Conservation (phyloP, 2,329 filamentous ascomycete genomes). For the Penicillium paneum region DNA sequence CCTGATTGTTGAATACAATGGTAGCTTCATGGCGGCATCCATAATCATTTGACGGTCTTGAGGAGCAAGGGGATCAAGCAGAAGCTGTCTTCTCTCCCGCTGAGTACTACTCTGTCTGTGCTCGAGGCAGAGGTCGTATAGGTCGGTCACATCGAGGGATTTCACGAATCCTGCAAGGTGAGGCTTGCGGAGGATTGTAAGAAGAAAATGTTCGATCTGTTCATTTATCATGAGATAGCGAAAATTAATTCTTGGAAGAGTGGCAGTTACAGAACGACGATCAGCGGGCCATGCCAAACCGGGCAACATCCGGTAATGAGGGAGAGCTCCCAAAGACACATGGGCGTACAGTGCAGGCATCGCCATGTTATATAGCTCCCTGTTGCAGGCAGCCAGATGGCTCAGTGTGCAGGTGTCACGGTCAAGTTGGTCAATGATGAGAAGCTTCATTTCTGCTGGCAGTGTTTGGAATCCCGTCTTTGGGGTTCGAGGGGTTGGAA, state of each 20-base stretch:
- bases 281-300: not conserved
- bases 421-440: not conserved
- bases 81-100: not conserved
- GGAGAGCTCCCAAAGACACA: not conserved
- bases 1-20: not conserved
- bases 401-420: not conserved
- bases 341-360: not conserved
- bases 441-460: not conserved
- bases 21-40: not conserved
- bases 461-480: not conserved
- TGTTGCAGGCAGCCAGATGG: not conserved
- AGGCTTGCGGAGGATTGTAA: not conserved
- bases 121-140: not conserved
- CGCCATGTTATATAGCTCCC: not conserved
- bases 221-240: not conserved
- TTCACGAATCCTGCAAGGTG: not conserved
- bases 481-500: not conserved
- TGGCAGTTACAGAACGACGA: not conserved
- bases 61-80: not conserved
- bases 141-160: not conserved
- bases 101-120: not conserved
- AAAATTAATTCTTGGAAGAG: not conserved
- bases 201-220: not conserved
- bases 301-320: not conserved
- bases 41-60: not conserved